phyloP scores from a whole-genome alignment of 352 stramenopile genomes.

The Pythium pyrilobum region DNA sequence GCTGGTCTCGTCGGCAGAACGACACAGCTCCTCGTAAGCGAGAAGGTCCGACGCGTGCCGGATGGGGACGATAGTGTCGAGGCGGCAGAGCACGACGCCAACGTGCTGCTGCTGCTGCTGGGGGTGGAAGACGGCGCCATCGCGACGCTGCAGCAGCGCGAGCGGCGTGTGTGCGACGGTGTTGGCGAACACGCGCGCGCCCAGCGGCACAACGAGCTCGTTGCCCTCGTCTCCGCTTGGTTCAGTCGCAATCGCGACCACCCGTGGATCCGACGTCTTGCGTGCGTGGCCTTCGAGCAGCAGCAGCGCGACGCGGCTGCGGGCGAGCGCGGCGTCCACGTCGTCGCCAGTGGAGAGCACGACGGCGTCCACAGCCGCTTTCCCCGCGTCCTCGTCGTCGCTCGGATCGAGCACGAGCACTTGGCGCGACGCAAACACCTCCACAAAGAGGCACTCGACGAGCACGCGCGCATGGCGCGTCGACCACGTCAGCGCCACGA shows the following conservation, averaged over 20 bases:
- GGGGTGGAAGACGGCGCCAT: neutral
- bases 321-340: neutral
- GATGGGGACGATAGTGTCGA: no score
- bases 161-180: neutral
- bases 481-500: neutral
- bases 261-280: neutral
- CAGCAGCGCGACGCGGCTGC: neutral
- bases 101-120: neutral
- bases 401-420: slow-evolving; percentile 28
- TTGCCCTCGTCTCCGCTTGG: neutral
- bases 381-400: neutral
- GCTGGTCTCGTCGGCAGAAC: no score
- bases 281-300: neutral
- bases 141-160: neutral
- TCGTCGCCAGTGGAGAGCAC: neutral
- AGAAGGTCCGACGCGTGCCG: no score
- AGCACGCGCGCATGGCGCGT: neutral
- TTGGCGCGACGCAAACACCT: slow-evolving; percentile 8
- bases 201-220: neutral
- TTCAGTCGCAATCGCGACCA: neutral
- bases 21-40: no score
- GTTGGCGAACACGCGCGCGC: neutral
- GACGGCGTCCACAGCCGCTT: neutral
- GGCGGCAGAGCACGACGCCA: neutral
- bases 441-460: slow-evolving; percentile 26